Base-by-base conservation (phyloP, 129 eudicot species). In the Chrysanthemum seticuspe region DNA sequence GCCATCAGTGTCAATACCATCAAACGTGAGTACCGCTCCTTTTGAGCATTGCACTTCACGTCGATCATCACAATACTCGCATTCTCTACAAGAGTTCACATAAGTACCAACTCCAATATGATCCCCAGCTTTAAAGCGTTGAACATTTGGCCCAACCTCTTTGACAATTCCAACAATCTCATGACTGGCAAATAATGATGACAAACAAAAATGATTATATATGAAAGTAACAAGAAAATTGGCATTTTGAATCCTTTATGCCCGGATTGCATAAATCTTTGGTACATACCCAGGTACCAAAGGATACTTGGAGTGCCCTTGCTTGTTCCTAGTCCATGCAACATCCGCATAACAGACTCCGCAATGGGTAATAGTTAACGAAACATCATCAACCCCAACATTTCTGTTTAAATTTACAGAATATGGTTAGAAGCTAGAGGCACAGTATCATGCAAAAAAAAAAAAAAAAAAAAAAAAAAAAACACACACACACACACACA, bases 341-440 rank as follows among this genome's bases (percentile, higher is more conserved):
- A 94, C 91, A 84, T 94, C 98, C 57, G 97, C 97, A 69, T 82
- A 90, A 70, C 98, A 94, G 58, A 94, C 84, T 55, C 98, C 98
- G 65, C 98, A 94, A 57, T 85, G 88, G 7, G 86, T 67, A 14
- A 94, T 90, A 25, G 62, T 83, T 44, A 94, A 19, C 31, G 86
- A 87, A 63, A 94, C 83, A 86, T 94, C 98, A 21, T 85, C 96
- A 54, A 54, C 75, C 21, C 87, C 85, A 12, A 90, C 92, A 71
- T 65, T 84, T 89, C 98, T 93, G 96, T 48, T 58, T 23, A 67
- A 15, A n/a, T 65, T 65, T 55, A 18, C 21, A 29, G 21, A 34
- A 70, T 70, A 62, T 64, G 45, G 14, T 59, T 58, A 13, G 56
- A 58, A 14, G 11, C 34, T 62, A 15, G 5, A 18, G 23, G 47